Evolutionary conservation across 1,284 basidiomycete species (phyloP).

Genomic region (Rhizoctonia solani): DNA sequence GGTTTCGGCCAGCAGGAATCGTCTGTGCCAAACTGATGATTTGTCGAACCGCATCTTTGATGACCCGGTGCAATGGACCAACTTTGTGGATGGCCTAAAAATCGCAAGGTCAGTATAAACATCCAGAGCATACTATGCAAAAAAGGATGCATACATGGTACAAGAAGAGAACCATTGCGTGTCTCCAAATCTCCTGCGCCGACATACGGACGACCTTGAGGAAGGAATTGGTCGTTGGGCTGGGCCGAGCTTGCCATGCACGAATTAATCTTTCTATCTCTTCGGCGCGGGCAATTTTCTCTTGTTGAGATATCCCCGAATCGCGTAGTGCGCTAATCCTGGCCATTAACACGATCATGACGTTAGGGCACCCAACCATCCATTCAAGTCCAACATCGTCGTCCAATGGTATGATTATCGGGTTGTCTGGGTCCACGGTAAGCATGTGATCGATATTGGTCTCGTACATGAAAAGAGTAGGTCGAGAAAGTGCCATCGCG

Average conservation of each 20-base stretch:
- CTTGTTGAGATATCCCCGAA: background rate
- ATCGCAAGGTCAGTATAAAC: background rate
- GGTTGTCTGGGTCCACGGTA: constrained; percentile 10
- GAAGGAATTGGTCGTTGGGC: constrained; percentile 31
- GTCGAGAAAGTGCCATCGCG: constrained; percentile 29
- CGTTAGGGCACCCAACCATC: constrained; percentile 32
- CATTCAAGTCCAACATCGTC: constrained; percentile 31
- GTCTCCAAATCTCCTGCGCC: constrained; percentile 28
- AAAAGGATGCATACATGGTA: constrained; percentile 17
- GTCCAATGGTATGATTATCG: constrained; percentile 13
- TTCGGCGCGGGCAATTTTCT: constrained; percentile 14
- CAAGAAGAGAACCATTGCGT: constrained; percentile 29
- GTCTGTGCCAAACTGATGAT: constrained; percentile 31
- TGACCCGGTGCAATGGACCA: constrained; percentile 23
- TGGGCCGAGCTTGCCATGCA: constrained; percentile 26
- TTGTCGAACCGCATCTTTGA: constrained; percentile 32
- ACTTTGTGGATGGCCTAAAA: constrained; percentile 30
- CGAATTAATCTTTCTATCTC: constrained; percentile 17
- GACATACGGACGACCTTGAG: constrained; percentile 33
- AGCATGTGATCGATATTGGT: constrained; percentile 25
- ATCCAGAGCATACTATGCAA: background rate
- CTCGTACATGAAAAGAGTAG: constrained; percentile 26
- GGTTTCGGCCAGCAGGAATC: constrained; percentile 31
- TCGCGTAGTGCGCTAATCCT: constrained; percentile 28
- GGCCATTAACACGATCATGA: constrained; percentile 30